Evolutionary conservation across 192 early-diverging fungal genomes (phyloP).

Genomic region (Coemansia erecta): DNA sequence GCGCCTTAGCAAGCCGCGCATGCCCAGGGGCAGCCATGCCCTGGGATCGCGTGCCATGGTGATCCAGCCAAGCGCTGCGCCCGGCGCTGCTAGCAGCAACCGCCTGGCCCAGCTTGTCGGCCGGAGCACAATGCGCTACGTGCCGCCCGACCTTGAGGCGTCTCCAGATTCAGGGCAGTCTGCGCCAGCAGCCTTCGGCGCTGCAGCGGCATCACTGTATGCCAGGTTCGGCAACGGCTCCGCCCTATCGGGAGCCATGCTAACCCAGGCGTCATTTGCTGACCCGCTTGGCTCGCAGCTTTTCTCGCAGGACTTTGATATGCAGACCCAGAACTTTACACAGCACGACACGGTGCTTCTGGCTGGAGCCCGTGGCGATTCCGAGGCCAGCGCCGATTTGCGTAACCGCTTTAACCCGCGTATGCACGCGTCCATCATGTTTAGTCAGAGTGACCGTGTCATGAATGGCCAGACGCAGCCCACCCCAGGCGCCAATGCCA

Average conservation of each 20-base stretch:
- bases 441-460: constrained; percentile 49
- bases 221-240: constrained; percentile 19
- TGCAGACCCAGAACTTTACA: constrained; percentile 38
- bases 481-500: neutral
- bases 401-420: constrained; percentile 35
- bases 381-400: neutral
- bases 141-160: constrained; percentile 46
- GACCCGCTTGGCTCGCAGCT: constrained; percentile 30
- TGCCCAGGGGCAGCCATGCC: constrained; percentile 39
- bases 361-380: constrained; percentile 6
- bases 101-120: constrained; percentile 48
- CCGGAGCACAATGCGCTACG: constrained; percentile 49
- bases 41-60: constrained; percentile 30
- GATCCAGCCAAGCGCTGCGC: constrained; percentile 27
- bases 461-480: constrained; percentile 12
- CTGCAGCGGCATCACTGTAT: constrained; percentile 16
- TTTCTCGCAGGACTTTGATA: constrained; percentile 37
- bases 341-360: constrained; percentile 48
- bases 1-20: constrained; percentile 77
- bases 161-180: neutral
- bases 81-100: constrained; percentile 42
- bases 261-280: constrained; percentile 32
- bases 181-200: neutral
- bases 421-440: constrained; percentile 52
- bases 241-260: constrained; percentile 13